Conservation (phyloP, 2,329 filamentous ascomycete genomes). For the Trichoderma gracile region DNA sequence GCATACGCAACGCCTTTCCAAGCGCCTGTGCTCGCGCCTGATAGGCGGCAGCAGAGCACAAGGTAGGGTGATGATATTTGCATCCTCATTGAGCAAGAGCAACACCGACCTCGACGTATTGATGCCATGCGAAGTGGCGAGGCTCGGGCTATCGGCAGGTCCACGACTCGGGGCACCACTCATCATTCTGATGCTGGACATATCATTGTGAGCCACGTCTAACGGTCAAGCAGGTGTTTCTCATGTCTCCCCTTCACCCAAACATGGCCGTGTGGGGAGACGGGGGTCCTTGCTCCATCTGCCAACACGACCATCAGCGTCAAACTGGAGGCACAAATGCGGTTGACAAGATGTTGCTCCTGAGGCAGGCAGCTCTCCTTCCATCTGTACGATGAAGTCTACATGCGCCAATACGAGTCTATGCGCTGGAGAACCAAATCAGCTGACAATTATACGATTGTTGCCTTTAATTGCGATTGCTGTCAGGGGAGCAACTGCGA, state of each 20-base stretch:
- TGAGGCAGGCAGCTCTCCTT: background rate
- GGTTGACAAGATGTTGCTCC: background rate
- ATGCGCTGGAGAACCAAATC: too few species aligned
- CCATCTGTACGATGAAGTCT: background rate
- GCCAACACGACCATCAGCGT: background rate
- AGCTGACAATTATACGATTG: too few species aligned
- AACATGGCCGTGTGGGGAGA: constrained; percentile 8
- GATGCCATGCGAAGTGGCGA: constrained; percentile 12
- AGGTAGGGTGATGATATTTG: background rate
- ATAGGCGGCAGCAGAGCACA: background rate
- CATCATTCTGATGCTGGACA: background rate
- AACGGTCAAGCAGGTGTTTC: background rate
- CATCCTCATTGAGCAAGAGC: background rate
- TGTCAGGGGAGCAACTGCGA: background rate
- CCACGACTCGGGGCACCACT: background rate
- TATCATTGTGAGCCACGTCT: constrained; percentile 15
- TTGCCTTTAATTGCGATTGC: background rate
- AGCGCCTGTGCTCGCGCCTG: constrained; percentile 4
- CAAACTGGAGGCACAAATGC: background rate
- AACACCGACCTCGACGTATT: background rate
- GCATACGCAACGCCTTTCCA: constrained; percentile 15
- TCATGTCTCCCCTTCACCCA: background rate
- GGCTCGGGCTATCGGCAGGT: background rate
- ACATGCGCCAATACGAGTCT: too few species aligned
- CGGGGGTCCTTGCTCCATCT: background rate